Evolutionary conservation across 2,329 filamentous ascomycete genomes (phyloP), one percentile per base, ranked within the genome.

Genomic region (Colletotrichum liriopes): DNA sequence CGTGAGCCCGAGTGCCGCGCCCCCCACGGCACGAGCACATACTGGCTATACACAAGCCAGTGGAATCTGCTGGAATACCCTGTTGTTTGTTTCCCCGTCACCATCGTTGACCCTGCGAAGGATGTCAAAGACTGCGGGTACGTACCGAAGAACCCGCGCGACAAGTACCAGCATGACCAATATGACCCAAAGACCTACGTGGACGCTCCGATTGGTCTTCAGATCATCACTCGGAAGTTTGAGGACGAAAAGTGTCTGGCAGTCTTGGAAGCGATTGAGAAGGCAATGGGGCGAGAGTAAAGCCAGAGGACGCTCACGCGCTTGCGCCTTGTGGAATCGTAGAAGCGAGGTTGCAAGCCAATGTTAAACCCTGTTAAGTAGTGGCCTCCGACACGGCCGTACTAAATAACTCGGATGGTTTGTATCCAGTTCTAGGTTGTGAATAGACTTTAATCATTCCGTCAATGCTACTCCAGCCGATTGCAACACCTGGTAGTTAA

Each of bases 51-150:
- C 20, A 52, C 61, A n/a, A 23, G n/a, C 29, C 47, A 52, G 32
- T 64, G 61, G 61, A 64, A 64, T 23, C 20, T 64, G 20, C 26
- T 64, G 18, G 61, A 54, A 26, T 54, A 64, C 26, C 61, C 61
- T 20, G 61, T 47, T 29, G 26, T 61, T 3, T 61, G 23, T 32
- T 62, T 62, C 45, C 59, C 59, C 5, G 45, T 62, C 29, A 51
- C 26, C 45, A 32, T 12, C 26, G 59, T 62, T 26, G 43, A 62
- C 43, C 59, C 23, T 20, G 32, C 6, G 0, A 32, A 2, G 43
- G 59, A 62, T 39, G 20, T 62, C 45, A 35, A 32, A 23, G 59
- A 62, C 45, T 32, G 18, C 14, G 12, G 20, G 2, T 51, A 62
- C 18, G 45, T 62, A 6, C 43, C 59, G 43, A 62, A 35, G 23